Conservation (phyloP, 495 filamentous ascomycete genomes). For the Friedmanniomyces simplex region DNA sequence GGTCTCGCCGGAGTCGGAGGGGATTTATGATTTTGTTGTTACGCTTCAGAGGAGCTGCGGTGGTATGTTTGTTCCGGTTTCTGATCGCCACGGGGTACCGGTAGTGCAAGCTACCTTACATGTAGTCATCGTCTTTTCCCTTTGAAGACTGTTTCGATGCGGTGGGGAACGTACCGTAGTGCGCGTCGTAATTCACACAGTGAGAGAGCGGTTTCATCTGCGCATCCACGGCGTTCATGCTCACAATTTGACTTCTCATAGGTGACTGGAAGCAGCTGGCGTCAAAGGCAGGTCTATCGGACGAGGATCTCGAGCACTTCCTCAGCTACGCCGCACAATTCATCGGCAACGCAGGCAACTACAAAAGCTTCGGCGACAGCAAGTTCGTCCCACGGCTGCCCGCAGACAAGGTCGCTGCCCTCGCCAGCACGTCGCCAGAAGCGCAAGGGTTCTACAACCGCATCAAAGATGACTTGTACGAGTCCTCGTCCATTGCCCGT, state of each 20-base stretch:
- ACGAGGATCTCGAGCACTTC: slow-evolving; percentile 62
- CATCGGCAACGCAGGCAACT: slow-evolving; percentile 86
- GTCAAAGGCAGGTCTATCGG: slow-evolving; percentile 55
- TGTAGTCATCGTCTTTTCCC: too few relatives aligned
- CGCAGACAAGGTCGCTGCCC: slow-evolving; percentile 52
- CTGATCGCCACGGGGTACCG: too few relatives aligned
- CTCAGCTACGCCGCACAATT: slow-evolving; percentile 83
- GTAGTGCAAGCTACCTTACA: too few relatives aligned
- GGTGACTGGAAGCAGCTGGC: slow-evolving; percentile 72
- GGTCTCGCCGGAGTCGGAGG: slow-evolving; percentile 79
- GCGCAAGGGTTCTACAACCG: slow-evolving; percentile 55
- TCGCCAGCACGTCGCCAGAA: slow-evolving; percentile 53
- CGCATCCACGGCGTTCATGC: too few relatives aligned
- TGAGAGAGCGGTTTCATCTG: too few relatives aligned
- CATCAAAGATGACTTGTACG: slow-evolving; percentile 65
- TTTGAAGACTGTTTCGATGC: too few relatives aligned
- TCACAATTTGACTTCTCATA: slow-evolving; percentile 1
- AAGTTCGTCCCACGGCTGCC: slow-evolving; percentile 83
- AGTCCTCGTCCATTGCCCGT: slow-evolving; percentile 48
- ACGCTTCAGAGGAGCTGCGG: slow-evolving; percentile 58
- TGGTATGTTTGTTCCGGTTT: slow-evolving; percentile 9
- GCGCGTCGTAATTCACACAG: too few relatives aligned
- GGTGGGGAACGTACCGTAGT: not conserved
- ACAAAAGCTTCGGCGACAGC: slow-evolving; percentile 89
- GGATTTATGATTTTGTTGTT: slow-evolving; percentile 85